Base-by-base conservation (phyloP, 2,329 filamentous ascomycete genomes). In the Phyllosticta citriasiana region DNA sequence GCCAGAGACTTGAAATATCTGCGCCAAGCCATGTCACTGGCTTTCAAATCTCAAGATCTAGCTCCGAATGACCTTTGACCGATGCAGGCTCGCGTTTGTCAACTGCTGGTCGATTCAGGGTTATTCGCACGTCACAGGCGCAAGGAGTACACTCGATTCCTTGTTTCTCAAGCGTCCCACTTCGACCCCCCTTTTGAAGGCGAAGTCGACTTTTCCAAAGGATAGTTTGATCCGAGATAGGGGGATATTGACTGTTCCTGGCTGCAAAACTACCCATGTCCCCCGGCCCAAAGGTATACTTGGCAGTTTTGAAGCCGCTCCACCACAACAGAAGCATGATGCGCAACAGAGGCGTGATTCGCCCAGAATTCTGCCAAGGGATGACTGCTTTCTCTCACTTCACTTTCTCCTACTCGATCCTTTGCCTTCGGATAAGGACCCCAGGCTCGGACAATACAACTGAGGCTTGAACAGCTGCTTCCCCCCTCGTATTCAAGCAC, bases 1-100 rank as follows among this genome's bases (percentile, higher is more conserved):
- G 35, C 60, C 63, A 3, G 67, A 70, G 7, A 64, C 56, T n/a
- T 26, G 63, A 64, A 27, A 22, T 57, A 5, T n/a, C 40, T 47
- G 40, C 16, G 14, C 40, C n/a, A 7, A 47, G 40, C 14, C 40
- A 47, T 47, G 40, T 47, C 40, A 47, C 40, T 47, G 16, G 40
- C 40, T 47, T n/a, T 16, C 6, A 7, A 30, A 16, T 47, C 40
- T 47, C 16, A 16, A n/a, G n/a, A 16, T 14, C 40, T 47, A 47
- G 40, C n/a, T 14, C 40, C n/a, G 14, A 47, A 47, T n/a, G 40
- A 16, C 14, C 40, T 47, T 47, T 5, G 14, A 16, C 40, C 40
- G 40, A 47, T 47, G 40, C 40, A 47, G 6, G 14, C 12, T 47
- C 14, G 14, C 40, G 6, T n/a, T 5, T n/a, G 40, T n/a, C 40